Percentiles rank a stretch among this genome's conserved stretches.
These are phyloP conservation scores for Amphibolis antarctica DNA, from an alignment of 106 monocot genomes.

Conservation along the genomic window DNA sequence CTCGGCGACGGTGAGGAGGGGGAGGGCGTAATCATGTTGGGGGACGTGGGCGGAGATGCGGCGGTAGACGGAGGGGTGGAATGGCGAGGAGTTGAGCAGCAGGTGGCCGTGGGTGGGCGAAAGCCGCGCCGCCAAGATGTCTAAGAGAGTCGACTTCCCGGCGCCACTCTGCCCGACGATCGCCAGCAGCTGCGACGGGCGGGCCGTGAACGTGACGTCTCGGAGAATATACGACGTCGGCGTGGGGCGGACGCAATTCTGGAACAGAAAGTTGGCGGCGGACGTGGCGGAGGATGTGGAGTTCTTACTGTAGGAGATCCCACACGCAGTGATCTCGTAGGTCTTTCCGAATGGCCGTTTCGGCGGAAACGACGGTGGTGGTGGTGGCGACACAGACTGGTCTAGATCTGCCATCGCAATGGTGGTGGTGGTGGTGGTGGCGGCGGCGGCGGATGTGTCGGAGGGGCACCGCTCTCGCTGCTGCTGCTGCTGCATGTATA, in stretches of 20 bases:
- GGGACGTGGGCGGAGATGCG: constrained; percentile 74
- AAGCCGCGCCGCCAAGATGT: constrained; percentile 67
- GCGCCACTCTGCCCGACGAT: constrained; percentile 90
- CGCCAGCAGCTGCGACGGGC: constrained; percentile 58
- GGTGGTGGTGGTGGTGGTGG: constrained; percentile 1
- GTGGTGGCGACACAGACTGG: background rate
- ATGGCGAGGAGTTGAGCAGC: constrained; percentile 59
- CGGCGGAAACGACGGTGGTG: constrained; percentile 1
- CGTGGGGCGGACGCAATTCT: too few relatives aligned
- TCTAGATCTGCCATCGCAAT: constrained; percentile 2
- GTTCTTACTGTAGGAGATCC: constrained; percentile 62
- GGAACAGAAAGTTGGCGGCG: constrained; percentile 1
- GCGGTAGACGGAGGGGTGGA: constrained; percentile 55
- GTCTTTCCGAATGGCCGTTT: constrained; percentile 10
- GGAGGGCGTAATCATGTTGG: constrained; percentile 59
- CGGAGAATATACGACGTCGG: constrained; percentile 45
- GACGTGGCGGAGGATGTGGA: constrained; percentile 5
- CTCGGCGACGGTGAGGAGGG: constrained; percentile 77
- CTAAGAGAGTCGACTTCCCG: constrained; percentile 87
- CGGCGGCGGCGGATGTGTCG: background rate
- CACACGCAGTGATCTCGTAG: constrained; percentile 55
- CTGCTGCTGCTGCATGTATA: too few relatives aligned
- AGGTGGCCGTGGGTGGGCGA: constrained; percentile 55
- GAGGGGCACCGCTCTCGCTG: too few relatives aligned
- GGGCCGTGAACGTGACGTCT: constrained; percentile 64